Evolutionary conservation across 2,329 filamentous ascomycete genomes (phyloP), one percentile per base, ranked within the genome.

Genomic region (Apiospora pterosperma): DNA sequence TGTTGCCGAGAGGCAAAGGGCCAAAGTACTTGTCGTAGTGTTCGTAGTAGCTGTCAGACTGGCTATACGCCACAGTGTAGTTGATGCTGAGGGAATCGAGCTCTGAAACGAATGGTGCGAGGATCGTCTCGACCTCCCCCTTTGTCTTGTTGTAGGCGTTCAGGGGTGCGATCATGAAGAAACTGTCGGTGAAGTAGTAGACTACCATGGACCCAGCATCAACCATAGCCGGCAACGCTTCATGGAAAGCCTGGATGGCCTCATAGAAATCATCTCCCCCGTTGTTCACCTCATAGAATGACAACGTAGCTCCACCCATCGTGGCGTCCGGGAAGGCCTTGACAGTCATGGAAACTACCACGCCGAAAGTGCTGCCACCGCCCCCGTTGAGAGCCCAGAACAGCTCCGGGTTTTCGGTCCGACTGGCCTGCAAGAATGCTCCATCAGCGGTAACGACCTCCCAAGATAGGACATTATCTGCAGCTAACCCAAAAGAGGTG

Each of bases 401-500:
- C 1, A 87, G 75, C 62, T 86, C 84, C 0, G 75, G 63, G 63
- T 85, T 81, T 28, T 81, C 66, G 1, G 74, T 71, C 6, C 71
- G 75, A 19, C 75, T 78, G 2, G 82, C 83, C 4, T 72, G 77
- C 0, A 84, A 64, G 16, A 70, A 31, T 16, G 65, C 25, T 5
- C 69, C 66, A 25, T 63, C 61, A n/a, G 68, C 62, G 3, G 79
- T 80, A 5, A 87, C 76, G 4, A 84, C 80, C 59, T 82, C 76
- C 65, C 76, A 80, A 38, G 79, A 86, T 72, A 14, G 78, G 0
- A 84, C 80, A 61, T 90, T 82, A 67, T 90, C 88, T 0, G 86
- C 86, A 16, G 76, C 84, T 0, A 91, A 77, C 7, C 88, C 88
- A 61, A 84, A 85, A n/a, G 72, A 76, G 2, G 82, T 83, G 36